Base-by-base conservation (phyloP, 148 eudicot species). In the Rhododendron henanense region DNA sequence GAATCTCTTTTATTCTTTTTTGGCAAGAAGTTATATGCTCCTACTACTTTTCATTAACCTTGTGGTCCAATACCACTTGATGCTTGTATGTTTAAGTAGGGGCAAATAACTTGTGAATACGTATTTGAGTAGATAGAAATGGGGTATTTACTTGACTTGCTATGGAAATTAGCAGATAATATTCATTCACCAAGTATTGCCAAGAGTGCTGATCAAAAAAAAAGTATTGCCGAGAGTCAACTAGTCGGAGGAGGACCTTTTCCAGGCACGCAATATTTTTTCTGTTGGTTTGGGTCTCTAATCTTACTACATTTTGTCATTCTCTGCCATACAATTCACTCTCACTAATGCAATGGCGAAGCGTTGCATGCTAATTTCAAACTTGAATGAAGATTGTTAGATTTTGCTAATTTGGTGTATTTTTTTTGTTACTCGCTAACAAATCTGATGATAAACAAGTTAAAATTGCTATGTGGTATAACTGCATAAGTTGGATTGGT, bases 191-290 rank as follows among this genome's bases (percentile, higher is more conserved):
- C 37, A 19, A 78, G 45, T 80, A 73, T 23, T 65, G 81, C 79
- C 10, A 0, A 31, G 31, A 31, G 31, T 31, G 31, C 31, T 31
- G 31, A 31, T 31, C 31, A 31, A 31, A 31, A 31, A 31, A 31
- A 31, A 19, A 78, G 45, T 80, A 73, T 23, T 65, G 81, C 79
- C 4, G 83, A 79, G 78, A 81, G 44, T 83, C 89, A 78, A 73
- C 87, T 78, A 47, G 79, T 57, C 59, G 88, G 87, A 16, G 82
- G 81, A 81, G 84, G 86, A 63, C 88, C 90, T 87, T 86, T 87
- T 48, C 89, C 87, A 88, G 95, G 95, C 89, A 88, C 59, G 84
- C 87, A 48, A 11, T 35, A 81, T 7, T 25, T 10, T 9, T 78
- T 84, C 50, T 15, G 45, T 84, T 75, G 71, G 16, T 44, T 41